Evolutionary conservation across 768 basidiomycete genomes (phyloP), one percentile per base, ranked within the genome.

Genomic region (Jaapia argillacea): DNA sequence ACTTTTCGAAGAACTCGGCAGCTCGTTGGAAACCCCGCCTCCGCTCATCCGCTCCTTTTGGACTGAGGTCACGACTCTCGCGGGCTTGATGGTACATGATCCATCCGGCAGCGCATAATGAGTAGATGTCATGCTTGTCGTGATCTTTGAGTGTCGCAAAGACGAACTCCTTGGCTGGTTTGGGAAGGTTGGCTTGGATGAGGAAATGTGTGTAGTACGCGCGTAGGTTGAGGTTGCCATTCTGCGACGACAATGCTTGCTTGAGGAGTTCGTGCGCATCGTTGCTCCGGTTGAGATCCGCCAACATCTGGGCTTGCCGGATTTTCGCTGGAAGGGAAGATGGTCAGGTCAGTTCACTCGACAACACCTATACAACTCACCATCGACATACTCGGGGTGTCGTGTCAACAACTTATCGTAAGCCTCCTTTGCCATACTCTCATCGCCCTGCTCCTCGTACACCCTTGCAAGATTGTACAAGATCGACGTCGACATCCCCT

Each of bases 381-480:
- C 94, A 57, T 97, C 94, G 20, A 92, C 76, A 57, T 94, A 97
- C 63, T 98, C 96, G 1, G 93, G 90, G 68, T 98, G 94, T 42
- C 85, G 72, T n/a, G 77, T 66, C 26, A 97, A 62, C 6, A 98
- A 69, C 60, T 91, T 90, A 39, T 82, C 77, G 53, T 93, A 98
- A 1, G 88, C 90, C 51, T 85, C 87, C 49, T 72, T 81, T 2
- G 94, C 93, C 47, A 81, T 70, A 1, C 62, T 69, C 4, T 72
- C 70, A 26, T 88, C 81, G 1, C 84, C 84, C 42, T 75, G 69
- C 38, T 91, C 89, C 60, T 99, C 96, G 53, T 91, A 93, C 13
- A 85, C 82, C 45, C 92, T 70, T 0, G 86, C 96, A 20, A 97
- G 77, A 57, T 99, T 99, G 63, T 89, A 98, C 36, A 92, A 64